A percentile compares a stretch with the other conserved stretches of the same genome.
phyloP scores from a whole-genome alignment of 108 stramenopile species.

The Skeletonema potamos region DNA sequence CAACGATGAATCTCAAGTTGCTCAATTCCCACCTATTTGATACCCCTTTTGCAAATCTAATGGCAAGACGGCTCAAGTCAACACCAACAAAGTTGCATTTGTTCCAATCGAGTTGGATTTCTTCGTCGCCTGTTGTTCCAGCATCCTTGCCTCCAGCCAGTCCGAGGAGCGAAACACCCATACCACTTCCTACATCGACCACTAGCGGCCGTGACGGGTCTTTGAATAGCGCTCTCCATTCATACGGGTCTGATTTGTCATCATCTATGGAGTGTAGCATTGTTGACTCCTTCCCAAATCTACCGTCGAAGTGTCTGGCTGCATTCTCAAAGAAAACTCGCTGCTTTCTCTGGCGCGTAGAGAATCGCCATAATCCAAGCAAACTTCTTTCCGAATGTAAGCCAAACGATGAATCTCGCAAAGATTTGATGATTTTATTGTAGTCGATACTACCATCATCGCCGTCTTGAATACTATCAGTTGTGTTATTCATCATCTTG shows the following conservation, averaged over 20 bases:
- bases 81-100: slow-evolving; percentile 73
- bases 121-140: not conserved
- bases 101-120: slow-evolving; percentile 31
- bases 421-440: slow-evolving; percentile 15
- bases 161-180: slow-evolving; percentile 39
- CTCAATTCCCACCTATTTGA: slow-evolving; percentile 52
- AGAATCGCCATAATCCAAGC: slow-evolving; percentile 68
- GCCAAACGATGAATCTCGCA: slow-evolving; percentile 32
- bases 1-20: slow-evolving; percentile 51
- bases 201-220: slow-evolving; percentile 25
- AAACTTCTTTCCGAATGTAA: slow-evolving; percentile 64
- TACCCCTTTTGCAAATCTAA: slow-evolving; percentile 59
- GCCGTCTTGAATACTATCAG: slow-evolving; percentile 10
- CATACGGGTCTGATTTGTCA: slow-evolving; percentile 9
- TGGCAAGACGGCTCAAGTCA: slow-evolving; percentile 63
- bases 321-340: slow-evolving; percentile 48
- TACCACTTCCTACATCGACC: slow-evolving; percentile 43
- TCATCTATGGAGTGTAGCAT: not conserved
- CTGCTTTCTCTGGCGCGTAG: slow-evolving; percentile 67
- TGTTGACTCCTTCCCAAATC: not conserved
- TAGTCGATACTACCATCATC: slow-evolving; percentile 24
- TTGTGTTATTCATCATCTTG: slow-evolving; percentile 7
- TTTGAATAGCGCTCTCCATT: slow-evolving; percentile 29
- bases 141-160: slow-evolving; percentile 23
- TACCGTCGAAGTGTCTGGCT: slow-evolving; percentile 49